phyloP scores from a whole-genome alignment of 768 basidiomycete species.

The Boletus rubescentipes region DNA sequence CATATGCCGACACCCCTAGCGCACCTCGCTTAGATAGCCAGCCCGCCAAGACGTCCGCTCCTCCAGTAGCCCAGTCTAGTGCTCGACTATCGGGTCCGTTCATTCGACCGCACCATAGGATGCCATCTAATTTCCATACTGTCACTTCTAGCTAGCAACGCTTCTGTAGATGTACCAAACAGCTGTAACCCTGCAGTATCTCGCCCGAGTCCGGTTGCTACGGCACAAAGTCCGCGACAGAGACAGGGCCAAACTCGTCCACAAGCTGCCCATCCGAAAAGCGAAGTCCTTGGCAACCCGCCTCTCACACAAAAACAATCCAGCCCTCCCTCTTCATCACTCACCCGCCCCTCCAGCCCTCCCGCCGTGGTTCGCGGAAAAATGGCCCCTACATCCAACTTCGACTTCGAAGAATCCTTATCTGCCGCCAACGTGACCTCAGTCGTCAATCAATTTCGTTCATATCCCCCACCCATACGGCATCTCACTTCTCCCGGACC shows the following conservation, averaged over 20 bases:
- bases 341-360: not conserved
- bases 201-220: conserved; percentile 20
- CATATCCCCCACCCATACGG: conserved; percentile 27
- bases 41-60: not conserved
- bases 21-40: conserved; percentile 5
- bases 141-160: conserved; percentile 4
- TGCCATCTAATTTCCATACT: not conserved
- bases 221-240: conserved; percentile 9
- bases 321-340: not conserved
- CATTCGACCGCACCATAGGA: not conserved
- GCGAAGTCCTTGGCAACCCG: conserved; percentile 17
- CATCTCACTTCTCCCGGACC: conserved; percentile 21
- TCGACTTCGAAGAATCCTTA: conserved; percentile 31
- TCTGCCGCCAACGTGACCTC: conserved; percentile 31
- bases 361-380: conserved; percentile 28
- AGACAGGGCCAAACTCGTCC: conserved; percentile 6
- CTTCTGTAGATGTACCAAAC: conserved; percentile 3
- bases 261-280: conserved; percentile 10
- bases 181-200: not conserved
- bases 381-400: conserved; percentile 9
- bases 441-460: conserved; percentile 33
- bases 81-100: conserved; percentile 18
- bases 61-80: not conserved
- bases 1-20: not conserved
- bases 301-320: conserved; percentile 3